Evolutionary conservation across 2,329 filamentous ascomycete genomes (phyloP), one percentile per base, ranked within the genome.

Genomic region (Talaromyces sp.): DNA sequence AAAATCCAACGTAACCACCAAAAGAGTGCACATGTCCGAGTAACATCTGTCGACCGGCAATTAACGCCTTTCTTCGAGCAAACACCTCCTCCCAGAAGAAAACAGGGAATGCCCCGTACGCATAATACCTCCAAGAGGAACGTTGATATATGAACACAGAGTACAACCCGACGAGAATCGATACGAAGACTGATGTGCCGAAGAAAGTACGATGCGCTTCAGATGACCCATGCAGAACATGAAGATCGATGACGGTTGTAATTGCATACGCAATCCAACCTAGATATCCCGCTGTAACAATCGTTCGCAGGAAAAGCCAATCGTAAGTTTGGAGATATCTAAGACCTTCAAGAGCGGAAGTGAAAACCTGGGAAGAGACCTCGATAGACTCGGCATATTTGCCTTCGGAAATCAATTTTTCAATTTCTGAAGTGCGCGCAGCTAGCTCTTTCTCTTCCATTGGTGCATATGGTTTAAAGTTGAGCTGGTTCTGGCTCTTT

Each of bases 301-400:
- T 83, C 1, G 92, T 90, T 66, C 95, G 86, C 41, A 99, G 81
- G 78, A 99, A 99, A 2, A 99, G 83, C 95, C 95, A 99, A 79
- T 99, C 95, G 72, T 99, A 99, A 0, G 93, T 99, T 77, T 99
- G 95, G 31, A 99, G 84, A 75, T 99, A 99, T 60, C 95, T 87
- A 66, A 99, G 81, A 8, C 95, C 95, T 67, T 92, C 86, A 1
- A 99, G 83, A 1, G 88, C 90, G 60, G 91, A 80, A 66, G 90
- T 85, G 66, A 98, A 90, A 14, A 99, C 82, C 33, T 88, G 85
- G 48, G 90, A 88, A 1, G 91, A 92, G 71, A 91, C 86, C 65
- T 87, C 82, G 70, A 98, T 97, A 1, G 94, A 92, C 70, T 91
- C 86, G 64, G 94, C 88, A 68, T 88, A 88, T 54, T 85, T 82